Evolutionary conservation across 2,329 filamentous ascomycete genomes (phyloP), one percentile per base, ranked within the genome.

Genomic region (Colletotrichum navitas): DNA sequence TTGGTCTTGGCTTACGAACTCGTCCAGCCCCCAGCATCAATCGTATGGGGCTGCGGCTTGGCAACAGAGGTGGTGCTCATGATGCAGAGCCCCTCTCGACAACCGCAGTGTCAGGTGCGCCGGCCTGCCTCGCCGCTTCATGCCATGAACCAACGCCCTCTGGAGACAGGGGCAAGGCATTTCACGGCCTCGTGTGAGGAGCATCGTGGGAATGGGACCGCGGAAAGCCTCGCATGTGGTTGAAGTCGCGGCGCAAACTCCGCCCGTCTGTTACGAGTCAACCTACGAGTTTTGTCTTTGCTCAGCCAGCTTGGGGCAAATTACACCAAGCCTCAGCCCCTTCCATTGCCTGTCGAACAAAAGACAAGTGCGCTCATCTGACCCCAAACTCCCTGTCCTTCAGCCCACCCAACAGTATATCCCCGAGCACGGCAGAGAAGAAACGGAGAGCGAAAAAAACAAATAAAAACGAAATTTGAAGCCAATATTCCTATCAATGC

Each of bases 291-390:
- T 45, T 60, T 55, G 60, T 61, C 59, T 59, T 55, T 58, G 59
- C 68, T 71, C 68, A 68, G 68, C 68, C 68, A 68, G 45, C 68
- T 54, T 59, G 26, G 64, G 64, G 68, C 68, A 68, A 68, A 71
- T 68, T 71, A 39, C 68, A 71, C 52, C 58, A 43, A 68, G 56
- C 65, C 64, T 68, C 64, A 71, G 68, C 68, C 68, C 52, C 68
- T 54, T 63, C 64, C 47, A 51, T 39, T 49, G 41, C 59, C 58
- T 64, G 65, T 39, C 18, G 43, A 41, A 54, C 68, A 54, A 58
- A 68, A 36, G 52, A 14, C 47, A 45, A 47, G 43, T 12, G 49
- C 56, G 41, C 68, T 68, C 64, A 24, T 71, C 51, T 36, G 64
- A 68, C 59, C 41, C 43, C 51, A 45, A 67, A 36, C 52, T 58